Base-by-base conservation (phyloP, 495 filamentous ascomycete genomes). In the Arthonia radiata region DNA sequence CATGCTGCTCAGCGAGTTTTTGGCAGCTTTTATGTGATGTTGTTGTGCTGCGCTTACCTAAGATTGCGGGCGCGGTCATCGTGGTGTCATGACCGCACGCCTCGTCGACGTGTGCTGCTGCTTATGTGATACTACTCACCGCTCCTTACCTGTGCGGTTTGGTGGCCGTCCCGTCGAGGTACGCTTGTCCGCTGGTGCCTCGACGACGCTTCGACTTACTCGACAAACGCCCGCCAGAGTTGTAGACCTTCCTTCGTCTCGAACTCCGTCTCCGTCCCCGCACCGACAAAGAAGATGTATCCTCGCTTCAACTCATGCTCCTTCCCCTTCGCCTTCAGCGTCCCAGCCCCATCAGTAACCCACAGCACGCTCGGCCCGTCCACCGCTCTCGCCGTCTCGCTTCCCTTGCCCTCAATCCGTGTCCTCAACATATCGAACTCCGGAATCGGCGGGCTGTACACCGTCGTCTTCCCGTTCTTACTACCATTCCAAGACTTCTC, bases 231-330 rank as follows among this genome's bases (percentile, higher is more conserved):
- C 37, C 55, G 53, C 38, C 65, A 62, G 13, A 64, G 41, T 27
- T 64, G 52, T 49, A 74, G 32, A 1, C 52, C 64, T 22, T 45
- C 40, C 15, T 54, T 41, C 3, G 57, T 53, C 24, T 44, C 40
- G 32, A 61, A 59, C 17, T 54, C 44, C 18, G 68, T 27, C 31
- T 54, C 44, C 27, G 63, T 48, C 1, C 64, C 68, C 12, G 60
- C 57, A 6, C 67, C 72, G 4, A 79, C 51, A 43, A 75, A 80
- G 35, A 54, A 80, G 5, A 78, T 63, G 35, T 46, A 61, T 0
- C 77, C 76, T 43, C 71, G 61, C 8, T 54, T 55, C 17, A 77
- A 31, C 15, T 66, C 49, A 23, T 64, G 41, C 11, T 43, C 44
- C 42, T 56, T 50, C 7, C 55, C 60, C 17, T 59, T 54, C 3